These are phyloP conservation scores for Zanthoxylum bungeanum DNA, from an alignment of 345 rosid genomes.

Conservation along the genomic window DNA sequence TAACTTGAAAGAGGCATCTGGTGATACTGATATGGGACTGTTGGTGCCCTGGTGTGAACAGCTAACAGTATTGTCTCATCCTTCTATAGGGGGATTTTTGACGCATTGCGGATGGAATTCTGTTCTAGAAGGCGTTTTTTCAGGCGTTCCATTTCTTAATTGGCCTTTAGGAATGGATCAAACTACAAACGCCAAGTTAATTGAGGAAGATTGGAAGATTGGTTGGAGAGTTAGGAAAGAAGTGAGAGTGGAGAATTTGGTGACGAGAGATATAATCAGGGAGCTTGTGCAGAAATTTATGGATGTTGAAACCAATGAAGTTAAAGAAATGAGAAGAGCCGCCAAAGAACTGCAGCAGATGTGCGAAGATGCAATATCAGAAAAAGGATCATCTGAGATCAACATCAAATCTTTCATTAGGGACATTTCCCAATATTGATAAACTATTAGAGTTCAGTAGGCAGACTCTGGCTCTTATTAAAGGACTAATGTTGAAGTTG, in stretches of 20 bases:
- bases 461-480: too few species aligned
- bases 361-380: not conserved
- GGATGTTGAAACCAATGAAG: slow-evolving; percentile 12
- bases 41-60: slow-evolving; percentile 30
- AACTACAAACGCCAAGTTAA: slow-evolving; percentile 13
- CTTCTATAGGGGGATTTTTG: slow-evolving; percentile 26
- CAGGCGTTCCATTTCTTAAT: slow-evolving; percentile 26
- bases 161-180: slow-evolving; percentile 26
- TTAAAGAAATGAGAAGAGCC: slow-evolving; percentile 12
- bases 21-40: slow-evolving; percentile 11
- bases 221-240: slow-evolving; percentile 19
- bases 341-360: not conserved
- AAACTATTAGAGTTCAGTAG: too few species aligned
- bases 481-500: not conserved
- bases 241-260: not conserved
- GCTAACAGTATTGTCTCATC: slow-evolving; percentile 21
- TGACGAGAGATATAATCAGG: slow-evolving; percentile 12
- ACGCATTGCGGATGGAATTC: slow-evolving; percentile 35
- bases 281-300: slow-evolving; percentile 3
- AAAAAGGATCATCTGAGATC: slow-evolving; percentile 16
- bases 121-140: slow-evolving; percentile 19
- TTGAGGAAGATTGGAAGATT: slow-evolving; percentile 27
- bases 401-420: slow-evolving; percentile 20
- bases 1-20: slow-evolving; percentile 14
- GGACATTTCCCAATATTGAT: not conserved